These are phyloP conservation scores for Wickerhamomyces ciferrii DNA, from an alignment of 805 yeast species.

Conservation along the genomic window DNA sequence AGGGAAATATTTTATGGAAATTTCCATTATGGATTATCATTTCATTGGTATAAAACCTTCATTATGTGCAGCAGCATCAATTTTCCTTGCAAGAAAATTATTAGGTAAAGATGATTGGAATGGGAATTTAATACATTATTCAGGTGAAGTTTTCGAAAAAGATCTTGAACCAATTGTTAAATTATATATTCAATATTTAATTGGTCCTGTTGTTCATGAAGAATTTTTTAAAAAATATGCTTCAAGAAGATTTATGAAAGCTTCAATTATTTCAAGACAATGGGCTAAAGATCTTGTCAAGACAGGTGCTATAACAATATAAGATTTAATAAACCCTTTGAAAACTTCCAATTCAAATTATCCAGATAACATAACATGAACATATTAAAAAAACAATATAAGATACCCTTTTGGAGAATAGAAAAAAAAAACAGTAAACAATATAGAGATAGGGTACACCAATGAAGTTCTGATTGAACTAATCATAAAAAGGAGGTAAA, in stretches of 20 bases:
- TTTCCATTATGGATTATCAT: slow-evolving; percentile 71
- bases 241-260: slow-evolving; percentile 82
- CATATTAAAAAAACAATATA: no score
- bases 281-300: slow-evolving; percentile 63
- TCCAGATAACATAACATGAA: no score
- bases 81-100: slow-evolving; percentile 79
- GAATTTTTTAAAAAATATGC: slow-evolving; percentile 94
- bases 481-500: no score
- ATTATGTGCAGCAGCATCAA: slow-evolving; percentile 82
- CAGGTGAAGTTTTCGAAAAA: slow-evolving; percentile 79
- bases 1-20: slow-evolving; percentile 82
- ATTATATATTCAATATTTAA: slow-evolving; percentile 70
- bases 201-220: slow-evolving; percentile 81
- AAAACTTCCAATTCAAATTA: no score
- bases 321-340: no score
- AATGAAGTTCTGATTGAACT: no score
- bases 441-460: no score
- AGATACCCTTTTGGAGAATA: no score
- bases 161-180: slow-evolving; percentile 70
- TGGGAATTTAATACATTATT: slow-evolving; percentile 81
- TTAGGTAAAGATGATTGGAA: slow-evolving; percentile 73
- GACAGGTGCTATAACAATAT: slow-evolving; percentile 5
- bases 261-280: slow-evolving; percentile 71
- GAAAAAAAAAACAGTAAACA: no score
- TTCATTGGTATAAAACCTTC: slow-evolving; percentile 79